Conservation (phyloP, 164 flowering plant species). For the Vitis labrusca region DNA sequence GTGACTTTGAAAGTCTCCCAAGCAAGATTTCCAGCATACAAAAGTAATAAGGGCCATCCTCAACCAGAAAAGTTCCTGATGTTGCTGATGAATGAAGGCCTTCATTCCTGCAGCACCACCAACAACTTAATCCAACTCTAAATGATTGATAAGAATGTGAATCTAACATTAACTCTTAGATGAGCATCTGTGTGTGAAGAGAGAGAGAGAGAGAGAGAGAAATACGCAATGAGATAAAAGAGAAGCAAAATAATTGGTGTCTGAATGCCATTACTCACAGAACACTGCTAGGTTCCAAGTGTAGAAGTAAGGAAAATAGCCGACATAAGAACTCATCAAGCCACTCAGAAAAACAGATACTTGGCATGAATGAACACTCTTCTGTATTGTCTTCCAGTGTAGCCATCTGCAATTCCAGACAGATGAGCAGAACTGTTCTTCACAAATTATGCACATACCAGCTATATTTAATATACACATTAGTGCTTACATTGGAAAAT, state of each 20-base stretch:
- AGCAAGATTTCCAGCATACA: constrained; percentile 94
- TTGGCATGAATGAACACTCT: constrained; percentile 45
- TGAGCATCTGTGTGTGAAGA: too few relatives aligned
- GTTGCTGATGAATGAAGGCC: constrained; percentile 69
- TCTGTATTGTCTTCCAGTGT: constrained; percentile 58
- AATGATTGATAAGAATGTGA: background rate
- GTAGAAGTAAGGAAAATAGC: constrained; percentile 76
- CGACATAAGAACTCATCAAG: constrained; percentile 95
- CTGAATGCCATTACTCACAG: constrained; percentile 51
- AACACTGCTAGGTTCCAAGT: constrained; percentile 90
- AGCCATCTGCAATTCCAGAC: constrained; percentile 60
- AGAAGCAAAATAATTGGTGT: background rate
- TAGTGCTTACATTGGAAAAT: constrained; percentile 80
- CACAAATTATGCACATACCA: constrained; percentile 2
- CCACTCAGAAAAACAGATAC: constrained; percentile 86
- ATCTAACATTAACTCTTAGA: too few relatives aligned
- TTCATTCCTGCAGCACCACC: constrained; percentile 65
- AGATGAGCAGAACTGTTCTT: constrained; percentile 14
- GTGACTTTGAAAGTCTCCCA: constrained; percentile 76
- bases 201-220: background rate
- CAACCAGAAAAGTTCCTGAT: constrained; percentile 92
- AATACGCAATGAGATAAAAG: background rate
- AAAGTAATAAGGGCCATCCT: constrained; percentile 90
- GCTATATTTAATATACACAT: background rate
- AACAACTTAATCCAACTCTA: constrained; percentile 2